Evolutionary conservation across 2,329 filamentous ascomycete species (phyloP), one percentile per base, ranked within the genome.

Genomic region (Intubia oerlemansii): DNA sequence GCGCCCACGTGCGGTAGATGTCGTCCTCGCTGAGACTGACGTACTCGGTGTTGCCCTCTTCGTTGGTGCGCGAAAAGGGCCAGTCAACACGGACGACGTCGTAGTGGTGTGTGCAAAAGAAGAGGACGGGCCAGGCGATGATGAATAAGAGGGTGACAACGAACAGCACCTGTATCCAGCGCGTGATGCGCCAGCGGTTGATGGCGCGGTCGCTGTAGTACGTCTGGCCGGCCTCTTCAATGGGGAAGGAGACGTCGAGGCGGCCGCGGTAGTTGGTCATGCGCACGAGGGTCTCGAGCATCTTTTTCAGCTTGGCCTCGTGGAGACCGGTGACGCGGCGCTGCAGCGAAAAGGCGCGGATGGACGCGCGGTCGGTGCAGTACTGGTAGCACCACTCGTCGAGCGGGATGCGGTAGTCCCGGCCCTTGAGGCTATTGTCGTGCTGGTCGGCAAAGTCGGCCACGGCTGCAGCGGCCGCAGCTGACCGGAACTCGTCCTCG

Each of bases 111-210:
- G 76, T 82, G 12, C 60, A 49, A 43, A 79, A 59, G 48, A 66
- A 71, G 10, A 82, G 55, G 32, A 64, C 61, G 0, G 76, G 76
- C 76, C 76, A 82, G 4, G 63, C 54, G 38, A 82, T 55, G 32
- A 82, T 41, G 59, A 75, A 75, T 10, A 76, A 46, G 34, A 80
- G 66, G 0, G 68, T 68, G 5, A 77, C 44, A 42, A 65, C 68
- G 50, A 71, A 78, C 8, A 78, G 25, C 55, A 65, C 64, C 24
- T 60, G 52, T 25, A 80, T 53, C 68, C 69, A 79, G 6, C 44
- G 45, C 1, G 58, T 70, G 25, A 69, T 51, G 1, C 77, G 66
- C 64, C 71, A 76, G 17, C 54, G 48, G 42, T 79, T 81, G 34
- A 67, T 52, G 28, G 51, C 55, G 38, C 62, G 65, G 5, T 62